Evolutionary conservation across 2,329 filamentous ascomycete genomes (phyloP).

Genomic region (Chaetomium globosum): DNA sequence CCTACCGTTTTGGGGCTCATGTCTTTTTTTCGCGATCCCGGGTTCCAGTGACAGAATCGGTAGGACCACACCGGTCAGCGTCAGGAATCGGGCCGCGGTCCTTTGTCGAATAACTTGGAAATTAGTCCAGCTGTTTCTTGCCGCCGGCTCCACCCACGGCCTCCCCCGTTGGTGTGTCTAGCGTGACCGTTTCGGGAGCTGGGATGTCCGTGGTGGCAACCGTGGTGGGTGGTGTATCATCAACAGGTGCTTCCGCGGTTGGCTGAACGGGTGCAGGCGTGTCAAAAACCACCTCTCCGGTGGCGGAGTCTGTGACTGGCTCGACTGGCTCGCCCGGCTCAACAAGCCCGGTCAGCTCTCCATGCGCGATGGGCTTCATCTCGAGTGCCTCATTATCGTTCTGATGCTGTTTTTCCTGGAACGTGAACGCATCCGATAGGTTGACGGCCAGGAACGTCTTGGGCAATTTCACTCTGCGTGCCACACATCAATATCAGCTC

Average conservation of each 20-base stretch:
- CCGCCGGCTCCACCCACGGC: background rate
- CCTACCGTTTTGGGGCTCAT: background rate
- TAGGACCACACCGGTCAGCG: conserved; percentile 2
- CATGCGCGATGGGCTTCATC: conserved; percentile 46
- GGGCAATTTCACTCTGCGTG: conserved; percentile 63
- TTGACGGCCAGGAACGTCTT: conserved; percentile 69
- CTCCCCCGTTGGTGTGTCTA: conserved; percentile 17
- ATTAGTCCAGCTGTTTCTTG: conserved; percentile 2
- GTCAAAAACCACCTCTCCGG: background rate
- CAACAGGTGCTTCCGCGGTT: background rate
- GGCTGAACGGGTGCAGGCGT: background rate
- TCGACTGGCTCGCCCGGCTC: background rate
- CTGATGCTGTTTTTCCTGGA: conserved; percentile 56
- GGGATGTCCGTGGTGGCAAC: background rate
- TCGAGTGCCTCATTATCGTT: conserved; percentile 50
- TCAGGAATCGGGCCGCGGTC: conserved; percentile 11
- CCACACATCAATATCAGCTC: conserved; percentile 13
- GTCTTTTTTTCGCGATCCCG: background rate
- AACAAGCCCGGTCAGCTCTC: background rate
- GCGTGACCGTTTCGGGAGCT: background rate
- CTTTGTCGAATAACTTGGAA: background rate
- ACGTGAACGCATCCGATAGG: conserved; percentile 63
- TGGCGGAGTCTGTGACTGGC: background rate
- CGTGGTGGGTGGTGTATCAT: background rate
- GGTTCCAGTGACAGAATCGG: background rate